A percentile compares a stretch with the other conserved stretches of the same genome.
Evolutionary conservation across 805 yeast genomes (phyloP).

Genomic region (Metschnikowia shivogae): DNA sequence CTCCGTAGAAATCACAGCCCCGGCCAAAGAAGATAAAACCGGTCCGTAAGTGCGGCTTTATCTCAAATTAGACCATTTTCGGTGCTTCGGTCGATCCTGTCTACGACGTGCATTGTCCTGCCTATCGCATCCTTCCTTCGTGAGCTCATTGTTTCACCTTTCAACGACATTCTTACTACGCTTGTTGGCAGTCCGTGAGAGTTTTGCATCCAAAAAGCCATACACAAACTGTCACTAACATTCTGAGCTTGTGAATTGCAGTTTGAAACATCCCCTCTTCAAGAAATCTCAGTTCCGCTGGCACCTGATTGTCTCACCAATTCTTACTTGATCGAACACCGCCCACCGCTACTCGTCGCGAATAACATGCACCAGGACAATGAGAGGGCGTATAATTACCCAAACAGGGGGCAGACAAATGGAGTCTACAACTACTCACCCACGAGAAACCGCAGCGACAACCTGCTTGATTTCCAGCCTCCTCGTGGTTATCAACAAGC

Average conservation of each 20-base stretch:
- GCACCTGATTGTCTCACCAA: too few species aligned
- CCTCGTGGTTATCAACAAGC: conserved; percentile 6
- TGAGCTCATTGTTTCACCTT: background rate
- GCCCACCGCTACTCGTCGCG: background rate
- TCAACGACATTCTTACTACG: background rate
- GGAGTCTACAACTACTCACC: conserved; percentile 14
- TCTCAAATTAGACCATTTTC: too few species aligned
- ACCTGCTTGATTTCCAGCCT: conserved; percentile 16
- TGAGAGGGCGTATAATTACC: conserved; percentile 5
- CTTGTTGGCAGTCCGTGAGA: too few species aligned
- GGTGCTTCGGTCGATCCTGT: background rate
- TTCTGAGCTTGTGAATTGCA: too few species aligned
- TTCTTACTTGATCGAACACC: too few species aligned
- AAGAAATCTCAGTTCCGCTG: too few species aligned
- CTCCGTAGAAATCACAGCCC: too few species aligned
- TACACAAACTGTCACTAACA: too few species aligned
- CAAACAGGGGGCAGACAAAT: conserved; percentile 8
- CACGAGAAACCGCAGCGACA: conserved; percentile 9
- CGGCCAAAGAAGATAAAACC: too few species aligned
- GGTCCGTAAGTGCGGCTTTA: too few species aligned
- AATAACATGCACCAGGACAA: conserved; percentile 1
- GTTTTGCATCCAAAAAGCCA: too few species aligned
- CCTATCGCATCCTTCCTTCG: background rate
- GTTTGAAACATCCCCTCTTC: too few species aligned
- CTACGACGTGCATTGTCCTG: background rate